Evolutionary conservation across 2,329 filamentous ascomycete species (phyloP).

Genomic region (Spiromastix sp.): DNA sequence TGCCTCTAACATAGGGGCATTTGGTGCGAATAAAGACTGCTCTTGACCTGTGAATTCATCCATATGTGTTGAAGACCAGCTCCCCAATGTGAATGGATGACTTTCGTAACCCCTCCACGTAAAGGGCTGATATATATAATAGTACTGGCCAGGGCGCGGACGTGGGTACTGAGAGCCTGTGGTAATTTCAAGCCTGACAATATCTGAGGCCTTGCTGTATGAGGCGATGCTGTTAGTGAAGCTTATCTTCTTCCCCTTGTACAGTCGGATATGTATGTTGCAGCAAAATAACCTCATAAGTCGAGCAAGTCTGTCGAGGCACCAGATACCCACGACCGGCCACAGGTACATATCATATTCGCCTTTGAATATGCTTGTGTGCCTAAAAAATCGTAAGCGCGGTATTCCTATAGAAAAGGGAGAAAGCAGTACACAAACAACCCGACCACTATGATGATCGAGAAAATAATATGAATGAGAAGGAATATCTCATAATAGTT

Average conservation of each 20-base stretch:
- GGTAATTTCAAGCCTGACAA: slow-evolving; percentile 33
- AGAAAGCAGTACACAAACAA: slow-evolving; percentile 31
- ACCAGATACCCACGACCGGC: slow-evolving; percentile 38
- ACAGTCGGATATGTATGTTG: slow-evolving; percentile 23
- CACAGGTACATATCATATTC: slow-evolving; percentile 39
- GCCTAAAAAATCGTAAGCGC: slow-evolving; percentile 17
- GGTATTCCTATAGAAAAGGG: neutral
- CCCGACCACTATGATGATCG: slow-evolving; percentile 29
- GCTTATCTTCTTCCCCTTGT: slow-evolving; percentile 10
- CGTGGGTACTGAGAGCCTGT: slow-evolving; percentile 20
- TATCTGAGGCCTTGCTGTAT: slow-evolving; percentile 30
- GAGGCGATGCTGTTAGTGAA: slow-evolving; percentile 25
- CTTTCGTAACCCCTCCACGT: slow-evolving; percentile 35
- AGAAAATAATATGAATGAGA: slow-evolving; percentile 27
- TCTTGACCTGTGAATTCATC: neutral
- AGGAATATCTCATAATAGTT: slow-evolving; percentile 34
- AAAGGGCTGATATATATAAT: slow-evolving; percentile 36
- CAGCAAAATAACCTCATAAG: slow-evolving; percentile 30
- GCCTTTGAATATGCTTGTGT: slow-evolving; percentile 36
- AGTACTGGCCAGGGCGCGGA: slow-evolving; percentile 35
- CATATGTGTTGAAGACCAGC: slow-evolving; percentile 6
- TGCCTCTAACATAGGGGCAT: neutral
- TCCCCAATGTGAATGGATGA: slow-evolving; percentile 37
- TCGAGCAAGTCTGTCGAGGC: slow-evolving; percentile 34
- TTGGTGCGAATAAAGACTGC: slow-evolving; percentile 6